Base-by-base conservation (phyloP, 208 protist genomes). In the Trypanosomatidae sp. region DNA sequence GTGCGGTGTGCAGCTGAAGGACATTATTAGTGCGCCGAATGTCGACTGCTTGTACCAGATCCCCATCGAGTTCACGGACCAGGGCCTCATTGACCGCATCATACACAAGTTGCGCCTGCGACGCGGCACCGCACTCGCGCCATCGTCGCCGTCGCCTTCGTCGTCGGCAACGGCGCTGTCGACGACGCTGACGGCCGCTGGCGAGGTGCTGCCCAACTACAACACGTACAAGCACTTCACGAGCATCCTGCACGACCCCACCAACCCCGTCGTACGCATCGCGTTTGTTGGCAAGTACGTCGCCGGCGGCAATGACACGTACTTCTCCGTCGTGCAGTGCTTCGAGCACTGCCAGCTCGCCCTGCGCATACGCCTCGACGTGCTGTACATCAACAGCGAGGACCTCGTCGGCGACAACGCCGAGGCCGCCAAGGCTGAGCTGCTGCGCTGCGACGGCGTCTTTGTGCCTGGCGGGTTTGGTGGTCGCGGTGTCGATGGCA, bases 391-490 rank as follows among this genome's bases (percentile, higher is more conserved):
- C 13, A 75, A 91, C 32, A 84, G 68, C 41, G 85, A 90, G 52
- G 71, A 76, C 43, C 63, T 92, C 11, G 86, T 84, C 49, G 81
- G 75, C 21, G 39, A 48, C 11, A 71, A 78, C 50, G 65, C 63
- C 4, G 66, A 71, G 45, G 71, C 89, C 58, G 76, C 71, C 6
- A 66, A 71, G 61, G 49, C 68, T 59, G 62, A 58, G 45, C 50
- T 92, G 26, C 53, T 89, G n/a, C 48, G 53, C 37, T 88, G 77
- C 43, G 77, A 98, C 53, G 98, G 97, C 49, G 89, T 99, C 32
- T 85, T 99, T 26, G 93, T 99, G 2, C 96, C 98, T 10, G 97
- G 97, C 47, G 98, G 98, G 25, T 99, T 99, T 73, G 97, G 97
- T 27, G 66, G 80, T 20, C 86, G 98, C 30, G 98, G 97, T 37